Conservation (phyloP, 768 basidiomycete species). For the Wakefieldia striispora region DNA sequence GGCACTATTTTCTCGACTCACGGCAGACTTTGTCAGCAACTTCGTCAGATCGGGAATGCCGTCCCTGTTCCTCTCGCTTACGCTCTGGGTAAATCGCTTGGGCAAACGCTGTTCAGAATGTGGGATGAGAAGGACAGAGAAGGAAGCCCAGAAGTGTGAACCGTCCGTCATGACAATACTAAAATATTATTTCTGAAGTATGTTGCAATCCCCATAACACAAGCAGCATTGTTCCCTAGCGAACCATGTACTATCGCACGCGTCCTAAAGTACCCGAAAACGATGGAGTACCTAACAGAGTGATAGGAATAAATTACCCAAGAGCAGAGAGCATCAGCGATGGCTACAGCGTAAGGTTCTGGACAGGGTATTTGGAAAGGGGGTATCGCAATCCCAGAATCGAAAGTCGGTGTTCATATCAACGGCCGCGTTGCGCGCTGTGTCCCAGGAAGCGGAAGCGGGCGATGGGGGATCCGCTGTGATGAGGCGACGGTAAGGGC, state of each 20-base stretch:
- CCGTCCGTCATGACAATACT: too few relatives aligned
- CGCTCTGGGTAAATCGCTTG: conserved; percentile 52
- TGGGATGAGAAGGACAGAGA: conserved; percentile 46
- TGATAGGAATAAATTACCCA: conserved; percentile 15
- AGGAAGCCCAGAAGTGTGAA: conserved; percentile 43
- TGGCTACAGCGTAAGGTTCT: not conserved
- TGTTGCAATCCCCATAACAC: not conserved
- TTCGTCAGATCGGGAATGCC: conserved; percentile 77
- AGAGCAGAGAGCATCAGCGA: not conserved
- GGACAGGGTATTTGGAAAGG: conserved; percentile 19
- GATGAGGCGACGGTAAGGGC: conserved; percentile 34
- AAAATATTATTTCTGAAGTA: conserved; percentile 3
- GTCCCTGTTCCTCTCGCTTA: conserved; percentile 70
- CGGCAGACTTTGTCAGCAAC: conserved; percentile 46
- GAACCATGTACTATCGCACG: not conserved
- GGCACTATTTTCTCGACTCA: not conserved
- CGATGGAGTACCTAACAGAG: not conserved
- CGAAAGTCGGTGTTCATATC: conserved; percentile 2
- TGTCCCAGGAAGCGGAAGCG: conserved; percentile 21
- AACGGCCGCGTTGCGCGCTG: conserved; percentile 10
- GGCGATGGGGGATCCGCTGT: conserved; percentile 34
- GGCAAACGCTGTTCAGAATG: conserved; percentile 42
- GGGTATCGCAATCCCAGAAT: conserved; percentile 11
- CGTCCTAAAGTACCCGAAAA: not conserved
- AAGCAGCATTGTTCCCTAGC: not conserved